Base-by-base conservation (phyloP, 2,329 filamentous ascomycete species). In the Aspergillus sp. region DNA sequence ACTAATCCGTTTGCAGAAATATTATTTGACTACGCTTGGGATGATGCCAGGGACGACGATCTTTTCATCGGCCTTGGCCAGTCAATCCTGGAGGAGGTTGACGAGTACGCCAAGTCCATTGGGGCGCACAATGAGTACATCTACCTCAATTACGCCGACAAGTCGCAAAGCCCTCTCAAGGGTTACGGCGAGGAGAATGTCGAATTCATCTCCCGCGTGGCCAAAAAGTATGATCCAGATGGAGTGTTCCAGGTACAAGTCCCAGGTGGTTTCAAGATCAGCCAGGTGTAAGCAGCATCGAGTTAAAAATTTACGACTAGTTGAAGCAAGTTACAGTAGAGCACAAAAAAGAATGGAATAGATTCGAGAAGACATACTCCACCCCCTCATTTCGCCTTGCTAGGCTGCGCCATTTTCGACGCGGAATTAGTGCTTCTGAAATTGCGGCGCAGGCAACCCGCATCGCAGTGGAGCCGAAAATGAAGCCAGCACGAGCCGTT, bases 111-210 rank as follows among this genome's bases (percentile, higher is more conserved):
- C 1, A 63, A 63, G 32, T 62, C 58, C 2, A 55, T 65, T 30
- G 67, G 56, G 9, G 58, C 53, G 13, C 71, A 78, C 55, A 70
- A 71, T 0, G 81, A 73, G 36, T 60, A 64, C 39, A 58, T 82
- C 32, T 82, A 82, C 64, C 73, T 80, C 51, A 82, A 83, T 65
- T 83, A 84, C 56, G 80, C 80, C 1, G 73, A 75, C 8, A 66
- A 69, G 38, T 70, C 71, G 25, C 79, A 84, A 69, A 66, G 79
- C 25, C 76, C 80, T 0, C 70, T 82, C 21, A 25, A 64, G 0
- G 67, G 74, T 10, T 84, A 82, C 54, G 80, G 81, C 0, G 32
- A 65, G 1, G 68, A 72, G 1, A 82, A 79, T 17, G 61, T 79
- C 43, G 68, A 66, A 4, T 74, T 67, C 28, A 64, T 74, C 25